phyloP scores from a whole-genome alignment of 495 filamentous ascomycete species.

The Talaromyces borbonicus region DNA sequence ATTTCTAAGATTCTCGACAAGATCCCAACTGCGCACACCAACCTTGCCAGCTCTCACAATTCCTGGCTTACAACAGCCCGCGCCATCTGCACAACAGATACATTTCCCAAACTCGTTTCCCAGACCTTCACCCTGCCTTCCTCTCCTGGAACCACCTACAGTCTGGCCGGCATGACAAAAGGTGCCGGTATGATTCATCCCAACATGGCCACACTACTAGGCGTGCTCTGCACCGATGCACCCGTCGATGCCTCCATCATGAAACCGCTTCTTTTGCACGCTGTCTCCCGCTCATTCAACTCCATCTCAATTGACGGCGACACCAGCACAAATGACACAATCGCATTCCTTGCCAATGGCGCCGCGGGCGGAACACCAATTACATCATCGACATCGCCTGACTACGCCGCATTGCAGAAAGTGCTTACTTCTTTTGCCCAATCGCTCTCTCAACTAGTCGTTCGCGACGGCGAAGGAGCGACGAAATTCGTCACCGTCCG shows the following conservation, averaged over 20 bases:
- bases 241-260: constrained; percentile 63
- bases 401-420: constrained; percentile 54
- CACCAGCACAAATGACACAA: constrained; percentile 93
- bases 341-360: constrained; percentile 89
- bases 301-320: constrained; percentile 95
- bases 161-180: constrained; percentile 92
- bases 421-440: constrained; percentile 69
- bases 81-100: constrained; percentile 98
- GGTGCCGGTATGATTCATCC: constrained; percentile 99
- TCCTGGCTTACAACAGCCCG: constrained; percentile 81
- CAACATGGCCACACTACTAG: constrained; percentile 96
- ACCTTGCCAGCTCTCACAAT: constrained; percentile 63
- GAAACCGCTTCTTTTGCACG: constrained; percentile 56
- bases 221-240: constrained; percentile 88
- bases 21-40: constrained; percentile 63
- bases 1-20: constrained; percentile 80
- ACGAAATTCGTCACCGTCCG: constrained; percentile 96
- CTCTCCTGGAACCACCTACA: constrained; percentile 59
- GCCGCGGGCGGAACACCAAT: constrained; percentile 71
- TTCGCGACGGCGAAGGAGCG: constrained; percentile 93
- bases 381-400: constrained; percentile 31
- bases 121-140: constrained; percentile 77
- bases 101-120: constrained; percentile 93
- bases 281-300: constrained; percentile 86
- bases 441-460: constrained; percentile 81